Evolutionary conservation across 345 rosid genomes (phyloP).

Genomic region (Salix koriyanagi): DNA sequence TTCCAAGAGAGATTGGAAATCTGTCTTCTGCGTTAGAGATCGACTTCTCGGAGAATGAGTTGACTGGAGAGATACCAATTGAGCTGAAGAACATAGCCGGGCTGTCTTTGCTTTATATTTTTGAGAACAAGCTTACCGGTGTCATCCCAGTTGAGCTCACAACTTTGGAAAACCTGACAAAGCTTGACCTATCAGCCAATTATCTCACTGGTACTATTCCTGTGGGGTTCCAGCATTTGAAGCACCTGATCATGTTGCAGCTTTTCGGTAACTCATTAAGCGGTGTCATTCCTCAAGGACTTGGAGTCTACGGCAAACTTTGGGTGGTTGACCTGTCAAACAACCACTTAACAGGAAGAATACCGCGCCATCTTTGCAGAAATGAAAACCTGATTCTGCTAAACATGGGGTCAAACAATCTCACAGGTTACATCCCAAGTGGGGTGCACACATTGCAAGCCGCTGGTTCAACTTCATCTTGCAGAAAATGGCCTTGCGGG

Average conservation of each 20-base stretch:
- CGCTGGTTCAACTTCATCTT: conserved; percentile 62
- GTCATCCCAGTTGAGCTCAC: conserved; percentile 68
- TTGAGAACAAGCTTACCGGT: conserved; percentile 68
- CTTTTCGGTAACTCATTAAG: conserved; percentile 64
- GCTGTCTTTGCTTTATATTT: conserved; percentile 67
- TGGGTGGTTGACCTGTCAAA: conserved; percentile 81
- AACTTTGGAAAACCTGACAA: conserved; percentile 54
- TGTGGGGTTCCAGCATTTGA: conserved; percentile 60
- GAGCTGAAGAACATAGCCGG: conserved; percentile 60
- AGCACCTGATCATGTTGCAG: conserved; percentile 56
- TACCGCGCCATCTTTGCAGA: conserved; percentile 61
- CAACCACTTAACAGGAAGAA: conserved; percentile 57
- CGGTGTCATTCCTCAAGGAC: conserved; percentile 66
- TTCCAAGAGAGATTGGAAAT: conserved; percentile 78
- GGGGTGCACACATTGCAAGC: conserved; percentile 55
- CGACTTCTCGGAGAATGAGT: conserved; percentile 75
- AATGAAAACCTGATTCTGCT: conserved; percentile 49
- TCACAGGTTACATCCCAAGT: conserved; percentile 61
- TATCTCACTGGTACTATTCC: conserved; percentile 66
- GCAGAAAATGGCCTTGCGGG: conserved; percentile 57
- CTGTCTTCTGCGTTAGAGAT: conserved; percentile 60
- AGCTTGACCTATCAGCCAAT: conserved; percentile 85
- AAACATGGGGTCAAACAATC: conserved; percentile 66
- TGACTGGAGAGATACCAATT: conserved; percentile 65
- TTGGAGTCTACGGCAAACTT: conserved; percentile 63